Evolutionary conservation across 2,329 filamentous ascomycete species (phyloP), one percentile per base, ranked within the genome.

Genomic region (Scedosporium aurantiacum): DNA sequence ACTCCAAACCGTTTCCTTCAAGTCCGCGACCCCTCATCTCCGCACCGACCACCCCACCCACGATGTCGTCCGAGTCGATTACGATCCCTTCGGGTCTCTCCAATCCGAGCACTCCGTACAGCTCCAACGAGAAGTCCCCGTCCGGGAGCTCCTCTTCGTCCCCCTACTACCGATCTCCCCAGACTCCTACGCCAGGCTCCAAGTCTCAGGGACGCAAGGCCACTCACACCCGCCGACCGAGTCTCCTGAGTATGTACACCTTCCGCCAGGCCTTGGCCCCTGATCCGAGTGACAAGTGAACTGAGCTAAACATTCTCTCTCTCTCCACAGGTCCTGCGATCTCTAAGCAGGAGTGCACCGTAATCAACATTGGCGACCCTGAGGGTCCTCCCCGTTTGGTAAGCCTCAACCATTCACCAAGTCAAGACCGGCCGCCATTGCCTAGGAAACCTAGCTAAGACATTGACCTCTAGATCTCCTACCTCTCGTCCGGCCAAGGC

Each of bases 401-500:
- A 75, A 72, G 85, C 58, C 57, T n/a, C 60, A 57, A 27, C 41
- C 37, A 43, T 47, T 62, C 14, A 16, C 32, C 18, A 4, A 32
- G 10, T 28, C 32, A 3, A 14, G 37, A 18, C 57, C 28, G 41
- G 14, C 3, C 58, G 4, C 23, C n/a, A 50, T 18, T 60, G 16
- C 12, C 37, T 37, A 8, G 14, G 40, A 6, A 57, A 18, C 18
- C 18, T 21, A 4, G 10, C 59, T 57, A 41, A 56, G 23, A 40
- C 32, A 57, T 21, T 57, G 23, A 14, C 23, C 40, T 61, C 60
- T 66, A 91, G 88, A 90, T 92, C 65, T 89, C 88, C 23, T 93
- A 90, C 71, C 83, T 92, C 58, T 86, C 89, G 64, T 87, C 86
- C 5, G 88, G 85, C 69, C 89, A 93, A 74, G 89, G 89, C 62